Evolutionary conservation across 2,329 filamentous ascomycete species (phyloP).

Genomic region (Penicillium nordicum): DNA sequence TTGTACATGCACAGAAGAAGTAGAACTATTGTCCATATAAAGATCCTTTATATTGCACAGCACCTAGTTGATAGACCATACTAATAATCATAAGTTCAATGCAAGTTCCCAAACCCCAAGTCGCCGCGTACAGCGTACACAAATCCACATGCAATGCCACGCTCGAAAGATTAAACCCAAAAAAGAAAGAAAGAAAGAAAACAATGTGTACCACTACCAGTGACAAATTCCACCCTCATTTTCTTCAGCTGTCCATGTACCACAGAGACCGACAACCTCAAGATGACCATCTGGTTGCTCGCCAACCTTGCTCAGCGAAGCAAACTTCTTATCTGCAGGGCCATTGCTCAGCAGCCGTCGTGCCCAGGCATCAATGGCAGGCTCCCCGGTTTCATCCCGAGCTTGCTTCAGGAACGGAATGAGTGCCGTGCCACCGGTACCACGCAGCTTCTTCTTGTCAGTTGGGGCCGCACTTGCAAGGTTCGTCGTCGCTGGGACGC

Average conservation of each 20-base stretch:
- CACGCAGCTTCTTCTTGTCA: constrained; percentile 63
- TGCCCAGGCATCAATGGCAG: constrained; percentile 70
- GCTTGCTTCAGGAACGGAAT: constrained; percentile 97
- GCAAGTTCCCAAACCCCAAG: background rate
- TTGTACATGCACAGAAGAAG: too few relatives aligned
- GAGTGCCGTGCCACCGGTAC: constrained; percentile 87
- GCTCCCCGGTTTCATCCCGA: constrained; percentile 90
- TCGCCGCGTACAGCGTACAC: background rate
- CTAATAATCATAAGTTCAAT: background rate
- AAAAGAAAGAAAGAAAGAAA: background rate
- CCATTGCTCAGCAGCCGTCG: constrained; percentile 56
- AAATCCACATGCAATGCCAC: constrained; percentile 15
- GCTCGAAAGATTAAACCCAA: constrained; percentile 11
- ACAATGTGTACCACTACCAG: constrained; percentile 39
- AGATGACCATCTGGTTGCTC: constrained; percentile 54
- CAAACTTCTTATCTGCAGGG: constrained; percentile 36
- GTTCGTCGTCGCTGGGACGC: constrained; percentile 53
- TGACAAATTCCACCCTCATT: constrained; percentile 62
- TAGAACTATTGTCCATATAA: background rate
- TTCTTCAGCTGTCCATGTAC: constrained; percentile 85
- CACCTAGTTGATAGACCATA: background rate
- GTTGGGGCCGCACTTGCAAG: constrained; percentile 48
- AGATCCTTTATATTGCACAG: background rate
- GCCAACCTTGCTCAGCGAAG: constrained; percentile 51
- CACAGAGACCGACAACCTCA: constrained; percentile 69